Evolutionary conservation across 495 filamentous ascomycete species (phyloP).

Genomic region (Geopyxis carbonaria): DNA sequence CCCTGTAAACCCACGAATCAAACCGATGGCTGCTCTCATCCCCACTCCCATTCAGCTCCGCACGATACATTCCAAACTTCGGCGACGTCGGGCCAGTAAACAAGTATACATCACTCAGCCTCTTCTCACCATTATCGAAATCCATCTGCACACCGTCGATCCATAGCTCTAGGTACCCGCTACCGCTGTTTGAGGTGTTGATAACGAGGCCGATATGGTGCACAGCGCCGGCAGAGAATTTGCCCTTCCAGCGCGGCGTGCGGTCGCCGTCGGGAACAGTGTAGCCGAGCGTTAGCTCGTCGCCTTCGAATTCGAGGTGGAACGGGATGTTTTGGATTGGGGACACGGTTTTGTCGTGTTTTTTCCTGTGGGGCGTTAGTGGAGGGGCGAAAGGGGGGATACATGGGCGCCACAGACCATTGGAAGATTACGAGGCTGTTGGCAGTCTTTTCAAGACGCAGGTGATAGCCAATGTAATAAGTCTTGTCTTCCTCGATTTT

Average conservation of each 20-base stretch:
- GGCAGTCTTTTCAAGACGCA: conserved; percentile 14
- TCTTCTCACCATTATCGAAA: conserved; percentile 20
- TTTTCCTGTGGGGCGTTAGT: conserved; percentile 2
- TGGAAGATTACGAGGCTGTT: conserved; percentile 24
- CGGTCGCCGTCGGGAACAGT: conserved; percentile 17
- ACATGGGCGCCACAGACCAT: conserved; percentile 9
- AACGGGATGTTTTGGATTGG: conserved; percentile 24
- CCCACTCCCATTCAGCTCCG: no score
- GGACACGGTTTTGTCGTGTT: conserved; percentile 12
- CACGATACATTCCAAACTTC: conserved; percentile 26
- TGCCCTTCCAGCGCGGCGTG: conserved; percentile 18
- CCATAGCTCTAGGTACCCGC: conserved; percentile 19
- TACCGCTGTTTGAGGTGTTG: conserved; percentile 22
- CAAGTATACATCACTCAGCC: conserved; percentile 15
- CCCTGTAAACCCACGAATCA: background rate
- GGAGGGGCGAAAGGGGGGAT: background rate
- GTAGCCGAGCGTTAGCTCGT: conserved; percentile 19
- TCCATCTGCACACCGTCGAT: conserved; percentile 19
- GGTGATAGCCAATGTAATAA: conserved; percentile 27
- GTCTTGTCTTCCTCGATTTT: conserved; percentile 17
- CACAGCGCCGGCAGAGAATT: conserved; percentile 4
- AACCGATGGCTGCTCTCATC: background rate
- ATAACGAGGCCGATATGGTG: conserved; percentile 22
- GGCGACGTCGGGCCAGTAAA: conserved; percentile 11
- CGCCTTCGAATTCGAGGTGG: conserved; percentile 17